phyloP scores from a whole-genome alignment of 352 stramenopile genomes.

The Pythium diclinum region DNA sequence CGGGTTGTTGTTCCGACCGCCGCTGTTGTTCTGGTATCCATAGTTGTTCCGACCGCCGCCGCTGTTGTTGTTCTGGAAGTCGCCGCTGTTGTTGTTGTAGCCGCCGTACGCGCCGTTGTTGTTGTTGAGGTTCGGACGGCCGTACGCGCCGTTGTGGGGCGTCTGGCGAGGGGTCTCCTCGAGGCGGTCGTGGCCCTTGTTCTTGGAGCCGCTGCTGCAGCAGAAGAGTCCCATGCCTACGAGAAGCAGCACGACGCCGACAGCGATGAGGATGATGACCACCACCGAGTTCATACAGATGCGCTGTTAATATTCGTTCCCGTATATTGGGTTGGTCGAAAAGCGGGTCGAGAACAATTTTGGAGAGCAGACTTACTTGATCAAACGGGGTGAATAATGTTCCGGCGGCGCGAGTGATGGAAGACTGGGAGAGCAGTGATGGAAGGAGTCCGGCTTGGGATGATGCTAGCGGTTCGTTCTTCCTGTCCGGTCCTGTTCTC shows the following conservation, averaged over 20 bases:
- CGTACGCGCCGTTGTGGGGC: constrained; percentile 8
- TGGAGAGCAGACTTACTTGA: not conserved
- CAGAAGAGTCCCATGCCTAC: constrained; percentile 22
- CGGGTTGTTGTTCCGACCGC: constrained; percentile 7
- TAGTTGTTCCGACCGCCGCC: not conserved
- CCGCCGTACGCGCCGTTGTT: not conserved
- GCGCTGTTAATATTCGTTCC: constrained; percentile 1
- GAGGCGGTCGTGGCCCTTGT: constrained; percentile 1
- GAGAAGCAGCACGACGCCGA: not conserved
- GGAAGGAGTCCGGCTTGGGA: too few relatives aligned
- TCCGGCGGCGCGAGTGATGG: not conserved
- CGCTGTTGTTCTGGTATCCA: not conserved
- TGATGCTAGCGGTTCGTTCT: not conserved
- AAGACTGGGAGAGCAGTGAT: not conserved
- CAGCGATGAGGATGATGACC: not conserved
- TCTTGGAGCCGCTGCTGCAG: constrained; percentile 17
- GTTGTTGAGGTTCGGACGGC: not conserved
- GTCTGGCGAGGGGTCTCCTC: constrained; percentile 14
- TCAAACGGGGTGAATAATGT: not conserved
- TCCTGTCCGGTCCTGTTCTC: not conserved
- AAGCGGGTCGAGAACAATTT: not conserved
- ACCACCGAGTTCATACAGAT: not conserved
- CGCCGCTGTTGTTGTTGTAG: not conserved
- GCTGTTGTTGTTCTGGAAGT: constrained; percentile 14
- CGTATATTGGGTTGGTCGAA: not conserved